Percentiles rank a stretch among this genome's conserved stretches.
Evolutionary conservation across 2,329 filamentous ascomycete genomes (phyloP).

Genomic region (Aureobasidium sp.): DNA sequence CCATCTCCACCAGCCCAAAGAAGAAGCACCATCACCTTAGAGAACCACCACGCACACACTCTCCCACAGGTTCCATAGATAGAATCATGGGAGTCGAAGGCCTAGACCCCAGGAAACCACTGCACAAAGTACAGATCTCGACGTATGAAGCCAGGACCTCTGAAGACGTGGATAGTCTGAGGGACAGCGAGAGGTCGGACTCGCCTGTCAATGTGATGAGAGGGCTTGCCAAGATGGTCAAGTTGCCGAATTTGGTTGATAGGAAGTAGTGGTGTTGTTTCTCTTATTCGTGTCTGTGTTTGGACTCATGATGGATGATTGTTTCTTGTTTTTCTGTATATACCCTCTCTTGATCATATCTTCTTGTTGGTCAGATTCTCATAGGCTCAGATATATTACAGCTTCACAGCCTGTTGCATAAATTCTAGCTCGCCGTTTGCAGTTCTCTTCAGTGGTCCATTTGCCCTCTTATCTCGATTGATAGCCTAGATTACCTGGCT

Average conservation of each 20-base stretch:
- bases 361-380: too few species aligned
- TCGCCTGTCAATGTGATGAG: conserved; percentile 7
- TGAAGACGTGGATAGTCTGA: not conserved
- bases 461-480: not conserved
- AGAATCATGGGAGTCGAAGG: conserved; percentile 4
- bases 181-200: not conserved
- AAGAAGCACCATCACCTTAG: not conserved
- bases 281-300: not conserved
- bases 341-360: not conserved
- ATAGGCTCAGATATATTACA: too few species aligned
- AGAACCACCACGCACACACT: not conserved
- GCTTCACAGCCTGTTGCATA: too few species aligned
- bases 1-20: not conserved
- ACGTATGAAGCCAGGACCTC: not conserved
- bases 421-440: too few species aligned
- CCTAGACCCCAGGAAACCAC: not conserved
- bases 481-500: too few species aligned
- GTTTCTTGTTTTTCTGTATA: not conserved
- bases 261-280: not conserved
- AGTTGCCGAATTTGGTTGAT: not conserved
- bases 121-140: conserved; percentile 11
- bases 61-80: not conserved
- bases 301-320: not conserved
- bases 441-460: too few species aligned
- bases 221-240: conserved; percentile 3